Base-by-base conservation (phyloP, 2,329 filamentous ascomycete species). In the Xylaria sp. region DNA sequence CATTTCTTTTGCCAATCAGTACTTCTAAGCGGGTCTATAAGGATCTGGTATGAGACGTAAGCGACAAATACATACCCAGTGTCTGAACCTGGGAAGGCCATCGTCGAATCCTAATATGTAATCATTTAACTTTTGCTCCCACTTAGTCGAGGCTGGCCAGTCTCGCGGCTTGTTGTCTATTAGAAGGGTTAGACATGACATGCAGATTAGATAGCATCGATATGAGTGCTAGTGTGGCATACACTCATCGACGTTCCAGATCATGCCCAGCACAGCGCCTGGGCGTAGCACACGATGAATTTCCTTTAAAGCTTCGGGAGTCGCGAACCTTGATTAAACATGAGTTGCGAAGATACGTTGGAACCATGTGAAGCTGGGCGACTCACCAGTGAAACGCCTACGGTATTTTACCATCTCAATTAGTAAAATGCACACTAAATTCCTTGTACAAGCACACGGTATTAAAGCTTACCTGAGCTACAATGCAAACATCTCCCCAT, bases 241-340 rank as follows among this genome's bases (percentile, higher is more conserved):
- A 90, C 90, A 92, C 71, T 92, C 89, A 77, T 93, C 91, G 68
- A 90, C 82, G 73, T 93, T 93, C 91, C 92, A 93, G 62, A 93
- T 89, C 77, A 92, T 79, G 16, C 88, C 91, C 32, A 93, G 82
- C 32, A 83, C 83, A 6, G 86, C 86, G 6, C 85, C 85, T 0
- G 88, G 88, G 74, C 85, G 86, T 57, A 93, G 79, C 0, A 91
- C 85, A 55, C 91, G 86, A 72, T 88, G 85, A n/a, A 93, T 90
- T 73, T 93, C 90, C 54, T 82, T 79, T 32, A 94, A 80, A 0
- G 90, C 82, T 42, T 87, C 84, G 50, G 85, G 80, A 62, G 85
- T 91, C 47, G 91, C 88, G 79, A 93, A 93, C 91, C 91, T 90
- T 58, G n/a, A 32, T 55, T 2, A 44, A 27, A 18, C 23, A 57